Base-by-base conservation (phyloP, 768 basidiomycete genomes). In the Kwoniella europaea region DNA sequence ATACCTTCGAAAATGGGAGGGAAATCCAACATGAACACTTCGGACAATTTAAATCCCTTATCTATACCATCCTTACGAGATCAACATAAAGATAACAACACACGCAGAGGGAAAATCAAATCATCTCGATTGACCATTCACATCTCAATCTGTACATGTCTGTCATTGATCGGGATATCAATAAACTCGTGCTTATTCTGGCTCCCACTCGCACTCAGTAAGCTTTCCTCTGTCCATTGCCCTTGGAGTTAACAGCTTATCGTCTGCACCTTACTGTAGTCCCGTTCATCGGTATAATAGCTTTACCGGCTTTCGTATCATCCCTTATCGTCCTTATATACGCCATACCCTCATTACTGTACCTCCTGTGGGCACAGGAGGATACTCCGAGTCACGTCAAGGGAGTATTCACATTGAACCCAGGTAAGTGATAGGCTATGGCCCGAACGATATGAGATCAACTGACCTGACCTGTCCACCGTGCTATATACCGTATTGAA, bases 301-400 rank as follows among this genome's bases (percentile, higher is more conserved):
- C 59, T 18, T 20, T 60, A 12, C 59, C 59, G 3, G 59, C 59
- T 4, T n/a, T 60, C 7, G 59, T 44, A 5, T n/a, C 18, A 2
- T 60, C 29, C 18, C 35, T 60, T 41, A 35, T 60, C 10, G 59
- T 73, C 1, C 56, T 73, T 5, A 12, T 63, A 3, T 69, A 69
- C 22, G 68, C 68, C 10, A 43, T 69, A 15, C 68, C 72, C 4
- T 54, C 35, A 1, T 27, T 69, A 35, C 42, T 52, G 1, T 73
- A 73, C 41, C 65, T 73, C 4, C 60, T 70, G 16, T 59, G 69
- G 22, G 72, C 68, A 27, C 72, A 73, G 55, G 29, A 50, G 5
- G 59, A 70, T 43, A 41, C 63, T 3, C 72, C 72, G n/a, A 10
- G 16, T 10, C 54, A 61, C 12, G 59, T 60, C 0, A 44, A 53